These are phyloP conservation scores for baker's yeast (Saccharomyces cerevisiae) DNA, from an alignment of 805 yeast species.

Conservation along the genomic window DNA sequence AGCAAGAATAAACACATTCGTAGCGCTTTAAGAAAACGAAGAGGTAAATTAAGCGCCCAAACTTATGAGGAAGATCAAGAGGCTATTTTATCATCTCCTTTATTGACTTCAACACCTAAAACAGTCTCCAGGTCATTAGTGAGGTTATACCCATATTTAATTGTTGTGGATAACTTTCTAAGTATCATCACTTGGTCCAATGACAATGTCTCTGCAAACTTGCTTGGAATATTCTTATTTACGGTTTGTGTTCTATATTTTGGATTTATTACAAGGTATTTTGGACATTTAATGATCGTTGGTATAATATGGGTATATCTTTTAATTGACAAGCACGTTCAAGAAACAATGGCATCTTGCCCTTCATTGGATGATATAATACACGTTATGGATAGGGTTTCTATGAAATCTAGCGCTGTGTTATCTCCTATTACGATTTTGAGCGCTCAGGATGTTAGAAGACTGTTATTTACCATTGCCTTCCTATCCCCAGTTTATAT, in stretches of 20 bases:
- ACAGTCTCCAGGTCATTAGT: conserved; percentile 76
- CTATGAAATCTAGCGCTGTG: conserved; percentile 66
- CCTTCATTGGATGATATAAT: conserved; percentile 87
- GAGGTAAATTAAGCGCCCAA: conserved; percentile 1
- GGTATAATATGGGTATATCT: conserved; percentile 53
- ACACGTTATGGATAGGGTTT: conserved; percentile 64
- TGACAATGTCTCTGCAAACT: conserved; percentile 70
- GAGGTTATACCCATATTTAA: conserved; percentile 74
- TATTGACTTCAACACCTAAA: conserved; percentile 84
- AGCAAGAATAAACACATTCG: conserved; percentile 6
- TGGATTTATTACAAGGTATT: conserved; percentile 66
- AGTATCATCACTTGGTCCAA: conserved; percentile 86
- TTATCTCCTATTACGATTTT: conserved; percentile 69
- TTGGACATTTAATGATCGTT: conserved; percentile 72
- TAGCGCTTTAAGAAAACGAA: conserved; percentile 20
- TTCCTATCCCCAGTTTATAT: conserved; percentile 81
- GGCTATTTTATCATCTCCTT: conserved; percentile 55
- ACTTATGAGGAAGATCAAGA: not conserved
- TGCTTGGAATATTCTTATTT: conserved; percentile 41
- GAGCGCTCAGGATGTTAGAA: conserved; percentile 67
- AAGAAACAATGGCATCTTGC: conserved; percentile 49
- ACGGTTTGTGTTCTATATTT: conserved; percentile 62
- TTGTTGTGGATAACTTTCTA: conserved; percentile 59
- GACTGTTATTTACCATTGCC: conserved; percentile 75
- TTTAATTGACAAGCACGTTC: conserved; percentile 46